Evolutionary conservation across 768 basidiomycete genomes (phyloP), one percentile per base, ranked within the genome.

Genomic region (Paxillus involutus): DNA sequence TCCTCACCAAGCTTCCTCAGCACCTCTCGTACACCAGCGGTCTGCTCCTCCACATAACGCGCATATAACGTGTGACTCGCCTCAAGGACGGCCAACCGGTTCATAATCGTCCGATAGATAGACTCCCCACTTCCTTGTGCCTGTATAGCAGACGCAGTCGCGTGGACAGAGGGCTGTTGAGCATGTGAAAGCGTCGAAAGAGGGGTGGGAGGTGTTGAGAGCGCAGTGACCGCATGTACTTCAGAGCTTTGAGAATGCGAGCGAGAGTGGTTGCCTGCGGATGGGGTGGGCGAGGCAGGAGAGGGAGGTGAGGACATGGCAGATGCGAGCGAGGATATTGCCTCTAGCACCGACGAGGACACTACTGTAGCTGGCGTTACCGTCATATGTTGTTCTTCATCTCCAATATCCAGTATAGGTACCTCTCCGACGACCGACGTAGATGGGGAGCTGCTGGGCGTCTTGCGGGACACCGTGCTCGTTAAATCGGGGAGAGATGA

Each of bases 101-200:
- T 96, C 85, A 95, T 95, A 60, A 98, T 99, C 12, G 88, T 91
- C 8, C 94, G 88, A 63, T 97, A 98, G 59, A 99, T 94, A 2
- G 93, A 95, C 68, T 99, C 97, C 21, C 91, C 91, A 12, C 61
- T 46, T 52, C 67, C 59, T 11, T 43, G 49, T 24, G 47, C 11
- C 10, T 67, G 66, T 6, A 35, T n/a, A 3, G 55, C 26, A 41
- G 58, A 26, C 2, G 40, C 48, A 9, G 13, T 35, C 10, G 43
- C 19, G 11, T 60, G 59, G 3, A 46, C 14, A 4, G 51, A 33
- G 5, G 49, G 44, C 39, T 56, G 58, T 35, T 53, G 59, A 32
- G 42, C 44, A 2, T 19, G 16, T 0, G 58, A 33, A 16, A 47
- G 43, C 4, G 30, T 9, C 7, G 53, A 47, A 12, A 46, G 13